Evolutionary conservation across 2,329 filamentous ascomycete genomes (phyloP), one percentile per base, ranked within the genome.

Genomic region (Penicillium sp.): DNA sequence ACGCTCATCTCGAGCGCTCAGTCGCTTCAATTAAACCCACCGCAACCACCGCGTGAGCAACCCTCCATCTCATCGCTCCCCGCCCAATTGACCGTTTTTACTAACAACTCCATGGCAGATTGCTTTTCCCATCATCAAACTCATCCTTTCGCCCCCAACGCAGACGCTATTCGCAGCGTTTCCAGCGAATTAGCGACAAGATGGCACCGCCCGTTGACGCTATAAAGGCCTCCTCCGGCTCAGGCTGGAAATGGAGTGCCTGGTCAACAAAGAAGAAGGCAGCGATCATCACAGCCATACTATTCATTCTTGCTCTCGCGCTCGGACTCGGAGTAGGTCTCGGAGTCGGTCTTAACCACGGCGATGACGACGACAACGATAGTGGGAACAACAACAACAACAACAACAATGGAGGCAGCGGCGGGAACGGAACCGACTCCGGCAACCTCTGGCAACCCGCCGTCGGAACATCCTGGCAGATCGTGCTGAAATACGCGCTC

Each of bases 401-500:
- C 49, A 9, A 56, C 60, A 45, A 74, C 64, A 67, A 67, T 9
- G 63, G 69, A 47, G 67, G 62, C 23, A 67, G 69, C 65, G 8
- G 74, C 68, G 19, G 61, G 63, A 38, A 54, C 41, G 62, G 61
- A 56, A 65, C 60, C 49, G 64, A 75, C 64, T 67, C 67, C 11
- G 64, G 69, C 46, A 60, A 69, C 60, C 65, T 77, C 38, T 89
- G 86, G 87, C 77, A 81, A 60, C 88, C 88, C 2, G 70, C 72
- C 2, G 81, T 83, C 26, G 82, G 81, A 29, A 75, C 79, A 4
- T 81, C 81, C 3, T 90, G 86, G 86, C 87, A 90, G 69, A 90
- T 90, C 57, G 78, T 88, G 49, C 82, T 90, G 21, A 67, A 73
- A 53, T 66, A 77, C 70, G 38, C 72, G 38, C 38, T 76, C 62